Evolutionary conservation across 2,329 filamentous ascomycete species (phyloP).

Genomic region (Daldinia sp.): DNA sequence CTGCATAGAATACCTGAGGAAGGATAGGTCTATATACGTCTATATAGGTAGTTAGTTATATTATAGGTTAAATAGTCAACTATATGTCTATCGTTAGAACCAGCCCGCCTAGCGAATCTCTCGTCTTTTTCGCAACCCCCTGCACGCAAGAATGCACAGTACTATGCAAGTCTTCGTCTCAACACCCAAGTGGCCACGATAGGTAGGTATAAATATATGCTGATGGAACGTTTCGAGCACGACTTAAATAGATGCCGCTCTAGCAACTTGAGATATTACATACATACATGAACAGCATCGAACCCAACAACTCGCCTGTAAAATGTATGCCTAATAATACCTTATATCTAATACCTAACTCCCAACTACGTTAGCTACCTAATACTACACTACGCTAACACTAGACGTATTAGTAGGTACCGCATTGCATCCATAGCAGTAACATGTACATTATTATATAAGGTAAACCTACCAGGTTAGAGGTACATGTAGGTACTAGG

Average conservation of each 20-base stretch:
- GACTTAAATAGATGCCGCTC: constrained; percentile 11
- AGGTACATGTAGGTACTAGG: too few relatives aligned
- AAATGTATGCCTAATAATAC: constrained; percentile 7
- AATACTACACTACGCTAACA: constrained; percentile 1
- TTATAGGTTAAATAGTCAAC: too few relatives aligned
- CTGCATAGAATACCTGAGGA: constrained; percentile 5
- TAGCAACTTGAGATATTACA: constrained; percentile 5
- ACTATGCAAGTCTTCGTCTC: too few relatives aligned
- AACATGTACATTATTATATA: background rate
- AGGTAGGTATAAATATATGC: background rate
- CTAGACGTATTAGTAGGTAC: too few relatives aligned
- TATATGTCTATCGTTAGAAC: too few relatives aligned
- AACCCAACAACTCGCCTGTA: background rate
- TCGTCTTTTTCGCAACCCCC: constrained; percentile 1
- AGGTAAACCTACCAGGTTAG: too few relatives aligned
- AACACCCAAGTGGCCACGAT: background rate
- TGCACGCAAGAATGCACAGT: background rate
- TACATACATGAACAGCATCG: constrained; percentile 5
- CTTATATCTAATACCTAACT: background rate
- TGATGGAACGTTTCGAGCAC: constrained; percentile 6
- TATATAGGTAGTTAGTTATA: background rate
- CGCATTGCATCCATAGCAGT: too few relatives aligned
- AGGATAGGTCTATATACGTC: too few relatives aligned
- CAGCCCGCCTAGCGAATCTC: background rate
- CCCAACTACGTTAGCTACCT: background rate